Conservation (phyloP, 2,329 filamentous ascomycete species). For the Lachnellula suecica region DNA sequence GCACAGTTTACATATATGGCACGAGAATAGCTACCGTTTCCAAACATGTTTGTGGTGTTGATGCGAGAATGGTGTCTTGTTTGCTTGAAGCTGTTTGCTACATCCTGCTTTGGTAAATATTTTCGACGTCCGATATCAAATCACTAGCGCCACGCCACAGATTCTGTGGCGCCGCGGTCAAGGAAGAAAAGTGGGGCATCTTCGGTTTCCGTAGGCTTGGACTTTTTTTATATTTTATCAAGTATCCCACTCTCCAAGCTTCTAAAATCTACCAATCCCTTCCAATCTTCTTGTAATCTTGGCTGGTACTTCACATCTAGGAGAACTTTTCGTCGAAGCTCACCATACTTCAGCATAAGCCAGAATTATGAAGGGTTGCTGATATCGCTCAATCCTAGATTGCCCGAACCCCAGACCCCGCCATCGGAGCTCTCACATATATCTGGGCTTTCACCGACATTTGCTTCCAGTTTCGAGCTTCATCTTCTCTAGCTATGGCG, state of each 20-base stretch:
- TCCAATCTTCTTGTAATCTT: no score
- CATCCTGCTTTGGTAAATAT: no score
- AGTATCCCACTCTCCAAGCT: no score
- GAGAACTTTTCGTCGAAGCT: no score
- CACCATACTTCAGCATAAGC: neutral
- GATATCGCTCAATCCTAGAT: slow-evolving; percentile 14
- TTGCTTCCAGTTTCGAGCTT: slow-evolving; percentile 3
- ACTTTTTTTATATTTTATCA: no score
- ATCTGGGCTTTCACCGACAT: slow-evolving; percentile 17
- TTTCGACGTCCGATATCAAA: no score
- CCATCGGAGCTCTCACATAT: slow-evolving; percentile 12
- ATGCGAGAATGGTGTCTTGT: slow-evolving; percentile 4
- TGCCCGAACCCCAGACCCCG: slow-evolving; percentile 23
- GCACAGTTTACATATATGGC: neutral
- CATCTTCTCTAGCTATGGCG: slow-evolving; percentile 22
- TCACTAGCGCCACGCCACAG: no score
- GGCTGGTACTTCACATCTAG: no score
- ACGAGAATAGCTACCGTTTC: slow-evolving; percentile 52
- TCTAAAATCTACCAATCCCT: no score
- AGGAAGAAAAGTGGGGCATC: no score
- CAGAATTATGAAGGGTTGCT: slow-evolving; percentile 8
- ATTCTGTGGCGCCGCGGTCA: no score
- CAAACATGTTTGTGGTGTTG: slow-evolving; percentile 52
- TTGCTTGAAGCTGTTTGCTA: neutral
- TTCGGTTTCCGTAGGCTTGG: no score